phyloP scores from a whole-genome alignment of 495 filamentous ascomycete species.

The Penicillium paradoxum region DNA sequence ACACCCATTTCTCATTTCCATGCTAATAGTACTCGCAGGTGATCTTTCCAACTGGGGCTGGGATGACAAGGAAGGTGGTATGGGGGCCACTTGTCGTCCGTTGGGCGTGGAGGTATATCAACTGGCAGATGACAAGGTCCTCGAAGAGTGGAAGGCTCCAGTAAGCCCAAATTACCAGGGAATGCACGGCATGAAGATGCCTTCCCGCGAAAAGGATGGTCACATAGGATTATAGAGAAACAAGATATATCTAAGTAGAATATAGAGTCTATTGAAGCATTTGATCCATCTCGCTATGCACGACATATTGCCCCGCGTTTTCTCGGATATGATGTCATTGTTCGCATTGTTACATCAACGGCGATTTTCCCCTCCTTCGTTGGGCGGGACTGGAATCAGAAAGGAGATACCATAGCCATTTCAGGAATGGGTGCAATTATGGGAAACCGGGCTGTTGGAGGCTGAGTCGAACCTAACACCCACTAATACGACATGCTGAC shows the following conservation, averaged over 20 bases:
- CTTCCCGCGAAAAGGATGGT: constrained; percentile 26
- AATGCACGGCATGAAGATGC: constrained; percentile 59
- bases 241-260: background rate
- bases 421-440: background rate
- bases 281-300: background rate
- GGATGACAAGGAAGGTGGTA: constrained; percentile 58
- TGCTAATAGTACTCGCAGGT: constrained; percentile 43
- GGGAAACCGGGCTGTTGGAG: background rate
- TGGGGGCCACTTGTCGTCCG: constrained; percentile 70
- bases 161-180: constrained; percentile 56
- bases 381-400: background rate
- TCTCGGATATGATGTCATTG: constrained; percentile 18
- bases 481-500: background rate
- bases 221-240: constrained; percentile 28
- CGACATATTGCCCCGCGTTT: constrained; percentile 22
- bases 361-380: background rate
- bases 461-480: background rate
- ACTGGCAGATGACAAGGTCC: constrained; percentile 45
- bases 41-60: constrained; percentile 75
- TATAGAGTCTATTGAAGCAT: background rate
- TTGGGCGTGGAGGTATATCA: constrained; percentile 66
- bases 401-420: background rate
- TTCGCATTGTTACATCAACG: constrained; percentile 21
- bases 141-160: constrained; percentile 58
- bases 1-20: background rate